Evolutionary conservation across 306 rosid genomes (phyloP).

Genomic region (Senna tora): DNA sequence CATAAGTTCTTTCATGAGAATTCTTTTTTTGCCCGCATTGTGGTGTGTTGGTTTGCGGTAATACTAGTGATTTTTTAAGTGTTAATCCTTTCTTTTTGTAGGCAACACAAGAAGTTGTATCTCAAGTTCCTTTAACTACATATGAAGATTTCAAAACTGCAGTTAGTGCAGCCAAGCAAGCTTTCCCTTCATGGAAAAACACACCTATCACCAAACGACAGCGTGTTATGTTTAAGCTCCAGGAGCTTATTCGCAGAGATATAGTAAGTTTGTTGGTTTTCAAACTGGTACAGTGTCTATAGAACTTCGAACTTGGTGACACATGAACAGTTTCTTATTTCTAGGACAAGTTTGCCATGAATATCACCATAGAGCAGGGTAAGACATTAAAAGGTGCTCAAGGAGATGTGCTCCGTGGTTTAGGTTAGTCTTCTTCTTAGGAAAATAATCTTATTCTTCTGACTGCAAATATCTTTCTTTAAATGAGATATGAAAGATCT

Average conservation of each 20-base stretch:
- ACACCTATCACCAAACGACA: slow-evolving; percentile 65
- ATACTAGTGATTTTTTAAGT: slow-evolving; percentile 31
- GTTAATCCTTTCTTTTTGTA: slow-evolving; percentile 41
- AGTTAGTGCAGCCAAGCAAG: slow-evolving; percentile 74
- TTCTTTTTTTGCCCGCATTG: slow-evolving; percentile 12
- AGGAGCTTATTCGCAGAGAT: slow-evolving; percentile 74
- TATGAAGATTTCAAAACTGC: slow-evolving; percentile 79
- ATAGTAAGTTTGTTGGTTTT: slow-evolving; percentile 52
- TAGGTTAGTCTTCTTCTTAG: slow-evolving; percentile 57
- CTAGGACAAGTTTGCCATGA: slow-evolving; percentile 71
- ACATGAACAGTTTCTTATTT: slow-evolving; percentile 31
- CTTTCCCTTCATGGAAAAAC: slow-evolving; percentile 70
- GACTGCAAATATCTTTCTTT: slow-evolving; percentile 27
- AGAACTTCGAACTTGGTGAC: slow-evolving; percentile 22
- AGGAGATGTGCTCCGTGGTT: slow-evolving; percentile 67
- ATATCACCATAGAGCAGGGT: slow-evolving; percentile 66
- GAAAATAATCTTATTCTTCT: slow-evolving; percentile 10
- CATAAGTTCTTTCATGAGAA: slow-evolving; percentile 19
- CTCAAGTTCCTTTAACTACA: slow-evolving; percentile 69
- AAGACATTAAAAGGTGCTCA: slow-evolving; percentile 65
- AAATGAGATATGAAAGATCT: not conserved
- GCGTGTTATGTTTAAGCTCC: slow-evolving; percentile 70
- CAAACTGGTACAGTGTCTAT: not conserved
- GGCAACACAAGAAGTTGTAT: slow-evolving; percentile 88
- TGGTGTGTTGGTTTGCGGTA: slow-evolving; percentile 12